A percentile compares a stretch with the other conserved stretches of the same genome.
Conservation (phyloP, 1,284 basidiomycete genomes). For the Leccinum angustisporum region DNA sequence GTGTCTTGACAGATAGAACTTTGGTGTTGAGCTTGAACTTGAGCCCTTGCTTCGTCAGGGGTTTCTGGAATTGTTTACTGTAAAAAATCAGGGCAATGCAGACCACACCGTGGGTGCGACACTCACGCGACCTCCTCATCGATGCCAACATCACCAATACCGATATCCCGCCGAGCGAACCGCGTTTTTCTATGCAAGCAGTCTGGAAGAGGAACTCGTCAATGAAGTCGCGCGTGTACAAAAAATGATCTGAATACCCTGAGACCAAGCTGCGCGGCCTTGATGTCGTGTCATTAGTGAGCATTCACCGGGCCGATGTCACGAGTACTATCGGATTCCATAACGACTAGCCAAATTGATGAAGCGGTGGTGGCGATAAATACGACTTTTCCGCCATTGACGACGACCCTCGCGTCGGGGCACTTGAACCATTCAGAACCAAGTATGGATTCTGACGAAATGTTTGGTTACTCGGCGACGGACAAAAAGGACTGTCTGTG, state of each 20-base stretch:
- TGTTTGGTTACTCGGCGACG: background rate
- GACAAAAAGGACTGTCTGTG: background rate
- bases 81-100: constrained; percentile 3
- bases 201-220: constrained; percentile 53
- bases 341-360: no score
- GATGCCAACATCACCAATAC: constrained; percentile 93
- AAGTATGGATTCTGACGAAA: constrained; percentile 30
- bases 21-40: constrained; percentile 99
- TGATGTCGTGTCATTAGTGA: constrained; percentile 53
- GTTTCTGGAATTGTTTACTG: constrained; percentile 93
- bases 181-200: constrained; percentile 98
- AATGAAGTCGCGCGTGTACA: background rate
- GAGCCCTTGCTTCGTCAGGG: constrained; percentile 88
- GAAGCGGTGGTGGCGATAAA: background rate
- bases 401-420: constrained; percentile 1
- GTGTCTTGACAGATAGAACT: constrained; percentile 87
- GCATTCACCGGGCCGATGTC: no score
- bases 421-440: constrained; percentile 21
- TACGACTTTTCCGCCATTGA: background rate
- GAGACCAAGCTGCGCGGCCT: constrained; percentile 93
- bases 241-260: constrained; percentile 55
- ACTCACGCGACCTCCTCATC: constrained; percentile 91
- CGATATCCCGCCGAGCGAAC: constrained; percentile 91
- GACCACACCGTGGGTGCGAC: background rate
- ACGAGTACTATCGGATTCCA: no score